A percentile compares a stretch with the other conserved stretches of the same genome.
phyloP scores from a whole-genome alignment of 208 protist genomes.

The Zelonia costaricensis region DNA sequence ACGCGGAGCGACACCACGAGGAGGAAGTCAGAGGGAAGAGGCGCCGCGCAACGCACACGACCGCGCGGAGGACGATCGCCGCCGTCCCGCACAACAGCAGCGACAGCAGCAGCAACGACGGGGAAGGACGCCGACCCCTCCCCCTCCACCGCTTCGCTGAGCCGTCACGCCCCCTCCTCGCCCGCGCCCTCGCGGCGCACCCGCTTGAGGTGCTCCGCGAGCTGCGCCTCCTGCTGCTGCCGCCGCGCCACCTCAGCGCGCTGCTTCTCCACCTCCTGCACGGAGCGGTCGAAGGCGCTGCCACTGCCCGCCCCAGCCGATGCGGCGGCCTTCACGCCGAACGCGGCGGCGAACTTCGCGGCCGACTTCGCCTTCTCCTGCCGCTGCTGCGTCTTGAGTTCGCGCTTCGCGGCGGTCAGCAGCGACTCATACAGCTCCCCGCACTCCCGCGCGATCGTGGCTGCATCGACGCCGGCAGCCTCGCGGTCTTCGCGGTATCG shows the following conservation, averaged over 20 bases:
- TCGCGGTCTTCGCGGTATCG: conserved; percentile 76
- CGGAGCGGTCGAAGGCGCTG: conserved; percentile 55
- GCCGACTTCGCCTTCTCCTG: conserved; percentile 59
- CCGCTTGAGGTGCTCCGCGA: conserved; percentile 75
- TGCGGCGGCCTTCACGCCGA: conserved; percentile 42
- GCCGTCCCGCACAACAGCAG: no score
- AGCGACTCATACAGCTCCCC: conserved; percentile 53
- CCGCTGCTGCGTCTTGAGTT: conserved; percentile 29
- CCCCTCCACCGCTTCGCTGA: not conserved
- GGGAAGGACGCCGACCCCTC: no score
- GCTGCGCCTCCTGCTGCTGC: conserved; percentile 50
- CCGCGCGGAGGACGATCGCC: no score
- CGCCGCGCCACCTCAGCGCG: conserved; percentile 46
- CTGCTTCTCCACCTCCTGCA: conserved; percentile 51
- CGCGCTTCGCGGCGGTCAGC: conserved; percentile 32
- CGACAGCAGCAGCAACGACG: no score
- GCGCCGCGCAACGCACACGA: no score
- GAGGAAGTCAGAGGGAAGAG: no score
- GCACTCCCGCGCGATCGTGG: conserved; percentile 67
- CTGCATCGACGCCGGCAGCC: conserved; percentile 38
- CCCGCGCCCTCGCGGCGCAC: conserved; percentile 45
- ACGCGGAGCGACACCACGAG: no score
- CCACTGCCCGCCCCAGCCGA: not conserved
- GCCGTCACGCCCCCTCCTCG: not conserved
- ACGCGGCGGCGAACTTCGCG: conserved; percentile 73